These are phyloP conservation scores for Mycena sanguinolenta DNA, from an alignment of 768 basidiomycete species.

Conservation along the genomic window DNA sequence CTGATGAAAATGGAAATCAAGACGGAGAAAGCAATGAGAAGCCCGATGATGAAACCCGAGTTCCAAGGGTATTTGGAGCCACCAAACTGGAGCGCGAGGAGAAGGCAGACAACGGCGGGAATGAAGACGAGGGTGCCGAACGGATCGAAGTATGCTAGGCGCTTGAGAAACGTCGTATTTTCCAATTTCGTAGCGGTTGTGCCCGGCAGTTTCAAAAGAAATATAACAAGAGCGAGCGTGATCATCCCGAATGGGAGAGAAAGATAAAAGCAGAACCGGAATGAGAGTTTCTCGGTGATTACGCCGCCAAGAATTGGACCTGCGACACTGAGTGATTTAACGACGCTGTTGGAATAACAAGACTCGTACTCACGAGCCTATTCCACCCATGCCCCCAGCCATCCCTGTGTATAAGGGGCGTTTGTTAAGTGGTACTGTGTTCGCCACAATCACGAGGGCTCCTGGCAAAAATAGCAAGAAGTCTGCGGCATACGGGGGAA, in stretches of 20 bases:
- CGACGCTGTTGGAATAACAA: too few relatives aligned
- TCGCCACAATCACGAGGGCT: slow-evolving; percentile 32
- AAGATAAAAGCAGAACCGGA: slow-evolving; percentile 20
- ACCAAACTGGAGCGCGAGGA: slow-evolving; percentile 59
- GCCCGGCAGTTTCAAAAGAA: slow-evolving; percentile 37
- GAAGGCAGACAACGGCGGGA: slow-evolving; percentile 33
- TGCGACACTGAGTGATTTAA: slow-evolving; percentile 52
- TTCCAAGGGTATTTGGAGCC: slow-evolving; percentile 60
- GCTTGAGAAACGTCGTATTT: slow-evolving; percentile 5
- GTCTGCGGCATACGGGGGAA: background rate
- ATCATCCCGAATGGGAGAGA: slow-evolving; percentile 23
- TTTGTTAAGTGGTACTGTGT: slow-evolving; percentile 45
- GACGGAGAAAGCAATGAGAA: slow-evolving; percentile 28
- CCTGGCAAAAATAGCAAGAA: too few relatives aligned
- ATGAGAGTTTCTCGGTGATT: slow-evolving; percentile 47
- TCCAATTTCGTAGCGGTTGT: background rate
- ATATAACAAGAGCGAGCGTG: slow-evolving; percentile 28
- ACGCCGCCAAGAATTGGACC: slow-evolving; percentile 36
- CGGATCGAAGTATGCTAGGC: slow-evolving; percentile 34
- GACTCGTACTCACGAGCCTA: too few relatives aligned
- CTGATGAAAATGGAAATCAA: slow-evolving; percentile 29
- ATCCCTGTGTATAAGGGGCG: slow-evolving; percentile 52
- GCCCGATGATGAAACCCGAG: slow-evolving; percentile 35
- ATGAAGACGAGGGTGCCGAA: slow-evolving; percentile 35
- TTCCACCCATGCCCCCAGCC: slow-evolving; percentile 49